phyloP scores from a whole-genome alignment of 176 grass and related monocot genomes.

The Alopecurus myosuroides region DNA sequence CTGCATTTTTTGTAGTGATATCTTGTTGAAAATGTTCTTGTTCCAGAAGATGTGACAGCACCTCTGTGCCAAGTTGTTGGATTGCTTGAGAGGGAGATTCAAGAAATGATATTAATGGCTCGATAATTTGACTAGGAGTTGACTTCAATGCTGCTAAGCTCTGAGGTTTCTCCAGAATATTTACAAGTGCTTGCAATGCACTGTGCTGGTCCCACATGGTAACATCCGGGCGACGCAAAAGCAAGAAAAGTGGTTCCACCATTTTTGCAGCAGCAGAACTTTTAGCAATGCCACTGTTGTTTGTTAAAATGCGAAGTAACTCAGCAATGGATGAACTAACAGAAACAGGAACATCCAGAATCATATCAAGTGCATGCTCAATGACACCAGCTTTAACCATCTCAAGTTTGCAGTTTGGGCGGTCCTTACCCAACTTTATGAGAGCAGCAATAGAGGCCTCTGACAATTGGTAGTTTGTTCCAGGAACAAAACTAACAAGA shows the following conservation, averaged over 20 bases:
- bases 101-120: slow-evolving; percentile 90
- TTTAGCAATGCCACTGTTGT: slow-evolving; percentile 94
- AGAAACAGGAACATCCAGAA: slow-evolving; percentile 85
- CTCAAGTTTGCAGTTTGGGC: slow-evolving; percentile 90
- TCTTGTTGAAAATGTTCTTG: slow-evolving; percentile 97
- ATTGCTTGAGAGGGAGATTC: slow-evolving; percentile 96
- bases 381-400: slow-evolving; percentile 98
- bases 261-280: slow-evolving; percentile 85
- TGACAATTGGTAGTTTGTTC: slow-evolving; percentile 66
- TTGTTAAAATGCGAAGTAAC: slow-evolving; percentile 94
- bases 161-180: slow-evolving; percentile 97
- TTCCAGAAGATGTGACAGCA: slow-evolving; percentile 86
- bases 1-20: slow-evolving; percentile 88
- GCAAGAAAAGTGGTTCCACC: slow-evolving; percentile 95
- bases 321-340: slow-evolving; percentile 84
- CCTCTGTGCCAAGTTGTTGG: slow-evolving; percentile 92
- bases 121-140: slow-evolving; percentile 88
- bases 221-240: slow-evolving; percentile 73
- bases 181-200: slow-evolving; percentile 87
- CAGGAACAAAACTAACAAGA: slow-evolving; percentile 83
- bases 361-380: slow-evolving; percentile 87
- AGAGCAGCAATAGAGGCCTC: slow-evolving; percentile 77
- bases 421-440: slow-evolving; percentile 94
- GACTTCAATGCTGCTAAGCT: slow-evolving; percentile 72
- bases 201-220: slow-evolving; percentile 94